phyloP scores from a whole-genome alignment of 352 stramenopile species.

The Pythium folliculosum region DNA sequence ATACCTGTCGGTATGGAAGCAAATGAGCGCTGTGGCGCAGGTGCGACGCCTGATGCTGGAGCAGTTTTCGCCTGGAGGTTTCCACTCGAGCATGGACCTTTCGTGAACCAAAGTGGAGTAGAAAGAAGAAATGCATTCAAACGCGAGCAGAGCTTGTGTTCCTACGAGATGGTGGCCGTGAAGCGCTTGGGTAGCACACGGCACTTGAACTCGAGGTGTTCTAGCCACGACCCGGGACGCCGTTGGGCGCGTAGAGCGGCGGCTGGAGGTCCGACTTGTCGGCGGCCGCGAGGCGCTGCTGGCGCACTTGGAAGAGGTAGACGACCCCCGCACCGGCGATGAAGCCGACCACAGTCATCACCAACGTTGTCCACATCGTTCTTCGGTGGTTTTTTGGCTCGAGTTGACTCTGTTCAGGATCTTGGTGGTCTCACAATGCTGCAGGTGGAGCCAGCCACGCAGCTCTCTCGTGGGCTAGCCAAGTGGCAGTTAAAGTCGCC shows the following conservation, averaged over 20 bases:
- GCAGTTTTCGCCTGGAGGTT: not conserved
- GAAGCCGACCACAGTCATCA: slow-evolving; percentile 21
- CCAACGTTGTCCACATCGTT: slow-evolving; percentile 24
- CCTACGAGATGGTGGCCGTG: not conserved
- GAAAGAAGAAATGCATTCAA: not conserved
- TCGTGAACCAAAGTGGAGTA: too few species aligned
- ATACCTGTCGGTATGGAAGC: slow-evolving; percentile 6
- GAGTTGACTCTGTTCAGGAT: not conserved
- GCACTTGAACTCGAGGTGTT: not conserved
- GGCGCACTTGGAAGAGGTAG: slow-evolving; percentile 15
- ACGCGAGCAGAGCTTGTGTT: not conserved
- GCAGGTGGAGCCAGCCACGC: too few species aligned
- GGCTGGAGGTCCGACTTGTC: slow-evolving; percentile 14
- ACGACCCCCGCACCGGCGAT: slow-evolving; percentile 17
- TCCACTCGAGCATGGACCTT: not conserved
- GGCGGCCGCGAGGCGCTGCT: slow-evolving; percentile 1
- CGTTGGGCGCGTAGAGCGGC: slow-evolving; percentile 17
- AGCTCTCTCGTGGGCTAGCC: too few species aligned
- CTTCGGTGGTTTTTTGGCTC: not conserved
- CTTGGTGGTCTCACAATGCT: too few species aligned
- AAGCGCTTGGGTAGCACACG: not conserved
- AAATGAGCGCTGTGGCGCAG: not conserved
- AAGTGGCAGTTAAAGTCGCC: too few species aligned
- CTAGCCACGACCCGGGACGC: not conserved
- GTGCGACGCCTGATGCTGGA: slow-evolving; percentile 1